Evolutionary conservation across 768 basidiomycete species (phyloP), one percentile per base, ranked within the genome.

Genomic region (Neoboletus brunneissimus): DNA sequence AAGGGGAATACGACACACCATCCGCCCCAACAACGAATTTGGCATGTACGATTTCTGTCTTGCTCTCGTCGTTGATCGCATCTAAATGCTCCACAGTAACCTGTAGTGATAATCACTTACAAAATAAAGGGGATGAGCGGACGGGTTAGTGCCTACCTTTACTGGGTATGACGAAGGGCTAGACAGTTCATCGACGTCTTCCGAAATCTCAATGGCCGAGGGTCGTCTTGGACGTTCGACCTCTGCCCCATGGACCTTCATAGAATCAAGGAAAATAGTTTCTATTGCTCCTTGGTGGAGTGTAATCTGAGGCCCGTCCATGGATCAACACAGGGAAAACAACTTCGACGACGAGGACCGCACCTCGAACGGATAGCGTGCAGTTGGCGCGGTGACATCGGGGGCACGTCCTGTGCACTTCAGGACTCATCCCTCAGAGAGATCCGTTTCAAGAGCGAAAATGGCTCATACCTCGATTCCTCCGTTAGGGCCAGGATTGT

Each of bases 321-420:
- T 34, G 32, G 41, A 29, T 47, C 13, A 48, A 48, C 37, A 37
- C n/a, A 11, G 44, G 20, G 22, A 47, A 34, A 37, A 15, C n/a
- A 20, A 31, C 10, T 13, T 20, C 10, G 40, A 18, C 18, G 31
- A 45, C 5, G 18, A 35, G 29, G n/a, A 43, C 27, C 58, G 52
- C 56, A 84, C 88, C 75, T 87, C 86, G 57, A 87, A 90, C 12
- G 87, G 87, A 69, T 80, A 91, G 20, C 87, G 79, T 2, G 87
- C 87, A 23, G 79, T 79, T 3, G 81, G 75, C 0, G 84, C 82
- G 6, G 79, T 81, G 25, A 89, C 77, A 64, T 87, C 85, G 16
- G 85, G 75, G 1, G 79, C 80, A 16, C 86, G 81, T 43, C 84
- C 81, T 9, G 83, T 84, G 18, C 85, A 76, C 87, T 89, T 61